Evolutionary conservation across 768 basidiomycete species (phyloP).

Genomic region (Leccinum subgranulosum): DNA sequence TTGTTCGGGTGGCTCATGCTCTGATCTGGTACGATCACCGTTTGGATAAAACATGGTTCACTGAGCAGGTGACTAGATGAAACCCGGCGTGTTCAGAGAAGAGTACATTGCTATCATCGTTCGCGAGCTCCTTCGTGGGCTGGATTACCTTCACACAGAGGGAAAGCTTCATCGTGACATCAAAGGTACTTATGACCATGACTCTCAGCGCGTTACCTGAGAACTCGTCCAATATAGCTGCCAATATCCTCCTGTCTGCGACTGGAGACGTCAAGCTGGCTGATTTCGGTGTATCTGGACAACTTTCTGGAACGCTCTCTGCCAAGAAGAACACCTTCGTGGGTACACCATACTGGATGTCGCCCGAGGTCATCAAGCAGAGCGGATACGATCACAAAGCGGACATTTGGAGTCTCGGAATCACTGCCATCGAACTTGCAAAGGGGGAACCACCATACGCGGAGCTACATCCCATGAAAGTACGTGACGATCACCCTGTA

Average conservation of each 20-base stretch:
- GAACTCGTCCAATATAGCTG: slow-evolving; percentile 49
- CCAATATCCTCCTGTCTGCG: slow-evolving; percentile 90
- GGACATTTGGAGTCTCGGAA: slow-evolving; percentile 98
- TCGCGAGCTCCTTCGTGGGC: slow-evolving; percentile 84
- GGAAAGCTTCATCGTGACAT: slow-evolving; percentile 99
- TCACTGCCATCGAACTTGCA: slow-evolving; percentile 96
- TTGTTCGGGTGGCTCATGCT: slow-evolving; percentile 97
- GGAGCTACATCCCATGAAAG: slow-evolving; percentile 99
- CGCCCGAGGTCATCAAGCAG: slow-evolving; percentile 99
- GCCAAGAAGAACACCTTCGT: slow-evolving; percentile 99
- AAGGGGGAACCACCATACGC: slow-evolving; percentile 98
- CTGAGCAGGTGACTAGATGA: slow-evolving; percentile 64
- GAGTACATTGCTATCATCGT: slow-evolving; percentile 99
- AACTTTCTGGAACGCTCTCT: slow-evolving; percentile 87
- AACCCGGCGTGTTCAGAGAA: slow-evolving; percentile 95
- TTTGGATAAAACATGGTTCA: slow-evolving; percentile 1
- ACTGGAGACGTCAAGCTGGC: slow-evolving; percentile 96
- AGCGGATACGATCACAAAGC: slow-evolving; percentile 99
- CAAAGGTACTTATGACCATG: slow-evolving; percentile 61
- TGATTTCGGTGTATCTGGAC: slow-evolving; percentile 98
- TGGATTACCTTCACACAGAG: slow-evolving; percentile 94
- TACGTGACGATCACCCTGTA: slow-evolving; percentile 28
- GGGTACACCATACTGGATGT: slow-evolving; percentile 99
- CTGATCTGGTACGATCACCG: slow-evolving; percentile 72
- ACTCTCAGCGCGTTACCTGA: background rate